phyloP scores from a whole-genome alignment of 441 rosid species.

The Erodium chrysanthum region DNA sequence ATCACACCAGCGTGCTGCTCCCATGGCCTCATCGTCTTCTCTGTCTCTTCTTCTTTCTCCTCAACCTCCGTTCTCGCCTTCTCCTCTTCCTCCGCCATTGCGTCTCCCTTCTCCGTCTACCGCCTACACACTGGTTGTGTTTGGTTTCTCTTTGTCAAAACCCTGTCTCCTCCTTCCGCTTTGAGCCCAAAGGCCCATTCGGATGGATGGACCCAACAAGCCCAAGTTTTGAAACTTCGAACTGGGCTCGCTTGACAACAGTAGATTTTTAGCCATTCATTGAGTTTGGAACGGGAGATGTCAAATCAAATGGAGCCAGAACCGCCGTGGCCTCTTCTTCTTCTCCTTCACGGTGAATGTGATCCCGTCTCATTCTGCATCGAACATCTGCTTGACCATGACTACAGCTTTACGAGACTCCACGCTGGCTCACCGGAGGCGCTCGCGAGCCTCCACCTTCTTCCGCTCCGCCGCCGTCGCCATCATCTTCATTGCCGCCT shows the following conservation, averaged over 20 bases:
- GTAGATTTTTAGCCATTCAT: too few relatives aligned
- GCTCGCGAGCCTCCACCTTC: not conserved
- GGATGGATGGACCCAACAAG: too few relatives aligned
- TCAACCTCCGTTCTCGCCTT: not conserved
- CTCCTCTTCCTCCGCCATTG: slow-evolving; percentile 9
- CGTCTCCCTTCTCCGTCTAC: not conserved
- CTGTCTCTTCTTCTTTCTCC: slow-evolving; percentile 1
- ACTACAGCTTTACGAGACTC: not conserved
- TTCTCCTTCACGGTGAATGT: too few relatives aligned
- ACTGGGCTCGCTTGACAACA: too few relatives aligned
- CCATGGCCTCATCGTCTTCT: slow-evolving; percentile 44
- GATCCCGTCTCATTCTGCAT: not conserved
- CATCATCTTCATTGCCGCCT: slow-evolving; percentile 22
- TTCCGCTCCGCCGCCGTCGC: not conserved
- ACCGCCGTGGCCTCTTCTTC: too few relatives aligned
- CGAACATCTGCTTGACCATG: not conserved
- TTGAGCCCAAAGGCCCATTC: too few relatives aligned
- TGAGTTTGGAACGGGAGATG: too few relatives aligned
- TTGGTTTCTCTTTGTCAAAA: not conserved
- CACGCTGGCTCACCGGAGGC: not conserved
- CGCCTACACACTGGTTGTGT: not conserved
- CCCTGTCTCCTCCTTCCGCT: not conserved
- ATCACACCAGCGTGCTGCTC: slow-evolving; percentile 65
- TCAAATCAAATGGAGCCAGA: too few relatives aligned
- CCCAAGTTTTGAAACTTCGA: too few relatives aligned